Conservation (phyloP, 148 eudicot species). For the Cornus suecica region DNA sequence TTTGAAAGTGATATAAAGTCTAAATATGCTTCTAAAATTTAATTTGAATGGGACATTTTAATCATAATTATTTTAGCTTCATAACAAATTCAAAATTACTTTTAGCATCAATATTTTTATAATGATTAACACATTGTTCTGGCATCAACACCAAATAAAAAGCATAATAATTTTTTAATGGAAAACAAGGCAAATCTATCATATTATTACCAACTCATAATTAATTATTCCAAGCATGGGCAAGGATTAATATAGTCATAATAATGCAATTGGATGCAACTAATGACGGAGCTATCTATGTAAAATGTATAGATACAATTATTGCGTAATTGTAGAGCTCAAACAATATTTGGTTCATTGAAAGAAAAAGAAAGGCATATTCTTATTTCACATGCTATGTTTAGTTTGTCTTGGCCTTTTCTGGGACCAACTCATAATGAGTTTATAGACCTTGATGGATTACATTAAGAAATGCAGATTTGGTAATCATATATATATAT, state of each 20-base stretch:
- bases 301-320: not conserved
- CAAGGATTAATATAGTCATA: conserved; percentile 8
- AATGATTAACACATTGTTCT: no score
- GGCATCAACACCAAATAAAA: no score
- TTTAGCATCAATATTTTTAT: no score
- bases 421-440: conserved; percentile 13
- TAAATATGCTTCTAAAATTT: no score
- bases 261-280: conserved; percentile 3
- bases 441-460: not conserved
- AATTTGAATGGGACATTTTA: no score
- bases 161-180: no score
- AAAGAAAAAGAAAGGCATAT: conserved; percentile 13
- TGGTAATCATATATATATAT: no score
- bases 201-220: not conserved
- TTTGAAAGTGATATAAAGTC: no score
- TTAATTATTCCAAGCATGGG: not conserved
- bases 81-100: no score
- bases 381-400: conserved; percentile 22
- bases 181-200: no score
- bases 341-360: not conserved
- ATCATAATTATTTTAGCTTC: no score
- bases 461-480: not conserved
- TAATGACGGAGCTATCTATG: not conserved
- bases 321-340: not conserved
- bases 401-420: conserved; percentile 18